phyloP scores from a whole-genome alignment of 805 yeast genomes.

The Monosporozyma servazzii region DNA sequence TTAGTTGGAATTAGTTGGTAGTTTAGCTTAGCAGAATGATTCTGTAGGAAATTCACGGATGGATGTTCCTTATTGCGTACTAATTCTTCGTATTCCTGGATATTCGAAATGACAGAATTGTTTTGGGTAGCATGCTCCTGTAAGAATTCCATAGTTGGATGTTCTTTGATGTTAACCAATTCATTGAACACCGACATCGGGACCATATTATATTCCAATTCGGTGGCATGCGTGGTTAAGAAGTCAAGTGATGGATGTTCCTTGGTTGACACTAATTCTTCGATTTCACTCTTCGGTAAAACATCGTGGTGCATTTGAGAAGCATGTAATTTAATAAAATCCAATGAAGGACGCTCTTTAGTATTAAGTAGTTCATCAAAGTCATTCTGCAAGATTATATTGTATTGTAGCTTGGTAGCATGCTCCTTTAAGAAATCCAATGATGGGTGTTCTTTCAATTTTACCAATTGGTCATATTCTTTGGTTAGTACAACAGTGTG shows the following conservation, averaged over 20 bases:
- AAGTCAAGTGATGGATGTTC: not conserved
- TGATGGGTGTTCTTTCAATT: conserved; percentile 10
- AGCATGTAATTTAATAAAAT: conserved; percentile 8
- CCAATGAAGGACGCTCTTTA: conserved; percentile 2
- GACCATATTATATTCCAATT: not conserved
- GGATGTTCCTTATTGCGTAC: not conserved
- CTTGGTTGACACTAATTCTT: not conserved
- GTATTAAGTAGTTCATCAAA: not conserved
- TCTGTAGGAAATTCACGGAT: not conserved
- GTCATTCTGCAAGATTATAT: not conserved
- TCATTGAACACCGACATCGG: not conserved
- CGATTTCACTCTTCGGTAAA: not conserved
- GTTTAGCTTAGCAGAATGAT: not conserved
- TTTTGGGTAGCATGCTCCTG: conserved; percentile 2
- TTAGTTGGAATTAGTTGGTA: conserved; percentile 7
- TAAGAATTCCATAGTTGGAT: conserved; percentile 14
- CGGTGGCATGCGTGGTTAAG: not conserved
- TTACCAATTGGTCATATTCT: conserved; percentile 4
- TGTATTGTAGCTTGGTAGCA: conserved; percentile 8
- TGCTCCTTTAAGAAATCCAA: conserved; percentile 20
- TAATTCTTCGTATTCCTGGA: conserved; percentile 1
- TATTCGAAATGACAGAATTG: not conserved
- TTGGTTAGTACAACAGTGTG: not conserved
- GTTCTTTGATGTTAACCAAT: not conserved
- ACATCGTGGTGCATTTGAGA: not conserved